Base-by-base conservation (phyloP, 495 filamentous ascomycete species). In the Aspergillus campestris region DNA sequence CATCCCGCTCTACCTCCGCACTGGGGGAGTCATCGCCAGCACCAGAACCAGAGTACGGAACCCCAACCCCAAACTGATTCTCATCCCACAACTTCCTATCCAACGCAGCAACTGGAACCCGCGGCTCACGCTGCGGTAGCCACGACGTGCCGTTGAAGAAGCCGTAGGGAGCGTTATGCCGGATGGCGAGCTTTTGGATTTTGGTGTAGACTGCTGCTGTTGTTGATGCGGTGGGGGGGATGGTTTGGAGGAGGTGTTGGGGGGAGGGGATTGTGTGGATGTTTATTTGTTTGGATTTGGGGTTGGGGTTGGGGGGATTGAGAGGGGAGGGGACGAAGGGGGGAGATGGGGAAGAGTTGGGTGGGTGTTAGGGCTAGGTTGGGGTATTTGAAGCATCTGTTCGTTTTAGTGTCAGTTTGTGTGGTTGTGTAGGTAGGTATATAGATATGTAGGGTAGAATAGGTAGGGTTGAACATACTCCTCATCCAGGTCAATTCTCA, bases 131-230 rank as follows among this genome's bases (percentile, higher is more conserved):
- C 47, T 72, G 71, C 1, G 64, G 62, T 12, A 44, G 48, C 72
- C 72, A 76, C 27, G 60, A 62, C 1, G 69, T 76, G 29, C 64
- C 65, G 39, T 76, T 76, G 54, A 76, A 70, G 46, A 65, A 72
- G 4, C 70, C 71, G 11, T 58, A 56, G 0, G 72, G 72, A 32
- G 58, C 57, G 51, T 76, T 73, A 40, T 58, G 51, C 31, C 58
- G 49, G 32, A 55, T 56, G 6, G 66, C 50, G 15, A 72, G 54
- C 35, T 67, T 73, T 39, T 72, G 57, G 40, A 65, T 66, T 35
- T 72, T 76, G 18, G 67, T 66, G 48, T 78, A 78, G 9, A 77
- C 64, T 4, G 77, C 56, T 29, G 75, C 56, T 7, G 62, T 71
- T 49, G 70, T 57, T 7, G 67, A 42, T 29, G 61, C 0, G 70